Base-by-base conservation (phyloP, 176 grass and related monocot species). In the Pontederia crassipes region DNA sequence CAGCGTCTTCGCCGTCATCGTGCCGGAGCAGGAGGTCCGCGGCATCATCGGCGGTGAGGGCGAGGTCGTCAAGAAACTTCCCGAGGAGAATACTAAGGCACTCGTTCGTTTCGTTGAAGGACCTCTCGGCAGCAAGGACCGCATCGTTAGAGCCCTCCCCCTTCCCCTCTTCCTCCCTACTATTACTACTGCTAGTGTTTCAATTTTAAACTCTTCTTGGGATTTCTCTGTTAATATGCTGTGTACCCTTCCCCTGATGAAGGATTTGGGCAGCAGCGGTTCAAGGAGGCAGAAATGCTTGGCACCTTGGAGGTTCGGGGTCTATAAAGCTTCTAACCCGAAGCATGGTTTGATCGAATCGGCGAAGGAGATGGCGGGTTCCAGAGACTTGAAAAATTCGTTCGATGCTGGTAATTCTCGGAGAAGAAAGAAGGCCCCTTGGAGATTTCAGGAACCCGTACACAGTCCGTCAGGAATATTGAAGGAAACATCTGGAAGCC, bases 11-110 rank as follows among this genome's bases (percentile, higher is more conserved):
- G 20, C 87, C 32, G 68, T 98, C 29, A 83, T 92, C 17, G 84
- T 92, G 32, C 93, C 93, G 11, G 72, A 92, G 74, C 72, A 83
- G 17, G 92, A 88, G 81, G 84, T 88, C 28, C 87, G 93, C 52
- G 80, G 93, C 80, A 98, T 98, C 72, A 98, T 98, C 8, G 93
- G 93, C 55, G 66, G 93, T 15, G 92, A 89, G 79, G 93, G 93
- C 8, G 93, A 98, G 67, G 67, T 92, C 58, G 88, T 98, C 64
- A 92, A 98, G 72, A 83, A 79, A 29, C 84, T 98, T 45, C 83
- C 86, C 15, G 93, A 98, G 79, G 93, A 98, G 79, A 24, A 24
- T 24, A 92, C 87, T 55, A 91, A 79, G 77, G 87, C 93, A 67
- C 75, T 79, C 18, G 80, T 92, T 76, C 87, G 81, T 55, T 49